Percentiles rank a stretch among this genome's conserved stretches.
These are phyloP conservation scores for Cryptosporidium canis DNA, from an alignment of 169 alveolate genomes.

Conservation along the genomic window DNA sequence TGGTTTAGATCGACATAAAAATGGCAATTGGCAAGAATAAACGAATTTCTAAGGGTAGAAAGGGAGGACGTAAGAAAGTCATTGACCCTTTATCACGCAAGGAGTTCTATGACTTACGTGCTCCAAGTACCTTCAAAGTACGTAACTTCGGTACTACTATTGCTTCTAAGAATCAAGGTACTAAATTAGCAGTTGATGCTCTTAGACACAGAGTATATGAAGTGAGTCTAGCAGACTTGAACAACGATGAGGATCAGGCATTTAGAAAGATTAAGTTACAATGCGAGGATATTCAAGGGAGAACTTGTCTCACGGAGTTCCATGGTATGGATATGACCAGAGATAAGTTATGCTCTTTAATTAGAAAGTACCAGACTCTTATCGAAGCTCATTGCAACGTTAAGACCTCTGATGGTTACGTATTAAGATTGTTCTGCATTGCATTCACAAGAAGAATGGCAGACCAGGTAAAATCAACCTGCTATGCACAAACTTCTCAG, in stretches of 20 bases:
- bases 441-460: conserved; percentile 95
- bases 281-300: conserved; percentile 95
- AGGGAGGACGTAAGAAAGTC: conserved; percentile 96
- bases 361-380: conserved; percentile 96
- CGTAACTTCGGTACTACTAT: conserved; percentile 94
- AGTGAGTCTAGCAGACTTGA: conserved; percentile 95
- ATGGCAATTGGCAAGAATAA: conserved; percentile 98
- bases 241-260: conserved; percentile 93
- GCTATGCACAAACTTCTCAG: conserved; percentile 96
- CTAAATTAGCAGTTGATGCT: conserved; percentile 92
- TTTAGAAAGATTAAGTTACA: conserved; percentile 93
- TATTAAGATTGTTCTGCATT: conserved; percentile 95
- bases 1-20: conserved; percentile 32
- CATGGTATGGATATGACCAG: conserved; percentile 97
- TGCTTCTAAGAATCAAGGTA: conserved; percentile 95
- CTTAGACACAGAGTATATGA: conserved; percentile 95
- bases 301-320: conserved; percentile 94
- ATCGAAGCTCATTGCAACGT: conserved; percentile 97
- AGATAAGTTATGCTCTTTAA: conserved; percentile 95
- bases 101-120: conserved; percentile 96
- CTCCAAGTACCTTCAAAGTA: conserved; percentile 93
- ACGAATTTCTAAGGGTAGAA: conserved; percentile 95
- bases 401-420: conserved; percentile 95
- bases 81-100: conserved; percentile 95
- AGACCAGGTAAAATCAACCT: conserved; percentile 94